Conservation (phyloP, 192 early-diverging fungal species). For the Podila horticola region DNA sequence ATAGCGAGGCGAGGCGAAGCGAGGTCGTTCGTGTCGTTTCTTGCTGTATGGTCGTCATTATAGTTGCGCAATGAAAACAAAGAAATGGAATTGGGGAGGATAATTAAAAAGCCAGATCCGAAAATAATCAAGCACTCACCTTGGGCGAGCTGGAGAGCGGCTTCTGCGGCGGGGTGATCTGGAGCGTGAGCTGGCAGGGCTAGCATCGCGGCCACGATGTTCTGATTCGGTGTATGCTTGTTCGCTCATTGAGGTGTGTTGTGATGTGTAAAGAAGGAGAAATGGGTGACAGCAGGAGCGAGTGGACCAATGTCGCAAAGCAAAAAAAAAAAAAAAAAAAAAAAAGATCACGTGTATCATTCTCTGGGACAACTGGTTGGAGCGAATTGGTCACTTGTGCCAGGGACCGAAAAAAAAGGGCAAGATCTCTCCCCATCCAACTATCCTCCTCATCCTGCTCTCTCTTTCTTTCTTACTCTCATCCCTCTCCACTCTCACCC, state of each 20-base stretch:
- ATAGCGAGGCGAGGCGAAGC: no score
- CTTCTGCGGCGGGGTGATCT: slow-evolving; percentile 3
- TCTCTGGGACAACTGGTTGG: no score
- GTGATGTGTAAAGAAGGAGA: not conserved
- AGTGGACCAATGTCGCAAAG: not conserved
- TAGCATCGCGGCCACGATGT: slow-evolving; percentile 5
- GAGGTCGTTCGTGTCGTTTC: no score
- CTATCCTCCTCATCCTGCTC: not conserved
- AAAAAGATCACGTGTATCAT: no score
- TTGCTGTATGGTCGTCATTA: no score
- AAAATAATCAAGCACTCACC: not conserved
- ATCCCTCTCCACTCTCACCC: not conserved
- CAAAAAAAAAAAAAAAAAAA: no score
- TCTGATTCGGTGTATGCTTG: slow-evolving; percentile 10
- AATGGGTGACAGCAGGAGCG: not conserved
- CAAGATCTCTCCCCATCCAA: not conserved
- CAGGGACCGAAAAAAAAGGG: not conserved
- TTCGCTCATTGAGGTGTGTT: slow-evolving; percentile 4
- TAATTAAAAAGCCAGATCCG: no score
- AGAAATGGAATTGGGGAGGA: no score
- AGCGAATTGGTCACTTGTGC: not conserved
- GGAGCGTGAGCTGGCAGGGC: slow-evolving; percentile 6
- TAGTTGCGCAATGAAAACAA: no score
- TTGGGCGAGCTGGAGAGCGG: slow-evolving; percentile 7
- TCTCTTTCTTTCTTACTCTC: not conserved